Conservation (phyloP, 1,284 basidiomycete species). For the Ganoderma multipileum region DNA sequence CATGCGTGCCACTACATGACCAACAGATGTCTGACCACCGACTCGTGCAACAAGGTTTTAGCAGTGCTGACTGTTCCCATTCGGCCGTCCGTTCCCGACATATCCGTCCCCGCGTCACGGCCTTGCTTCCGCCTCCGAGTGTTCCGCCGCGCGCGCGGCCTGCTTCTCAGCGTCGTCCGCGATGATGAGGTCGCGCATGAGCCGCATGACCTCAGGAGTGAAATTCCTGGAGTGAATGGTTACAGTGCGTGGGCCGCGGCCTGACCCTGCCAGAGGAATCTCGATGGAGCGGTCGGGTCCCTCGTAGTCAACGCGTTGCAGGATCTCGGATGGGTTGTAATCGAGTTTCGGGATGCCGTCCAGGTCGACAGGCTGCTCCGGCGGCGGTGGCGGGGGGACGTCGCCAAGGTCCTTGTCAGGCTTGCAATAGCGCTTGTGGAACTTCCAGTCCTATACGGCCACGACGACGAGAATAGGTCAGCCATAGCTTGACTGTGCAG, state of each 20-base stretch:
- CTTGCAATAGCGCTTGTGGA: constrained; percentile 13
- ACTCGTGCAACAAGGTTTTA: neutral
- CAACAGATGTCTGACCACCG: neutral
- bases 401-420: constrained; percentile 11
- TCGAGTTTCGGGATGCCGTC: neutral
- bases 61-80: neutral
- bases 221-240: constrained; percentile 7
- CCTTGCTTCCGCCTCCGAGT: neutral
- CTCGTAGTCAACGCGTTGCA: constrained; percentile 3
- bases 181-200: constrained; percentile 13
- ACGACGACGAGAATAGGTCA: neutral
- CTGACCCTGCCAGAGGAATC: constrained; percentile 3
- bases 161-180: neutral
- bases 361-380: neutral
- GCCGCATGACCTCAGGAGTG: constrained; percentile 8
- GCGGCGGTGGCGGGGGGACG: neutral
- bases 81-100: neutral
- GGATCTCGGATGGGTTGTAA: neutral
- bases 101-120: neutral
- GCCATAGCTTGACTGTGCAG: neutral
- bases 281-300: constrained; percentile 15
- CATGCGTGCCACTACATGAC: neutral
- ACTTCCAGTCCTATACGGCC: neutral
- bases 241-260: neutral
- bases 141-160: neutral